phyloP scores from a whole-genome alignment of 345 rosid species.

The Sapria himalayana region DNA sequence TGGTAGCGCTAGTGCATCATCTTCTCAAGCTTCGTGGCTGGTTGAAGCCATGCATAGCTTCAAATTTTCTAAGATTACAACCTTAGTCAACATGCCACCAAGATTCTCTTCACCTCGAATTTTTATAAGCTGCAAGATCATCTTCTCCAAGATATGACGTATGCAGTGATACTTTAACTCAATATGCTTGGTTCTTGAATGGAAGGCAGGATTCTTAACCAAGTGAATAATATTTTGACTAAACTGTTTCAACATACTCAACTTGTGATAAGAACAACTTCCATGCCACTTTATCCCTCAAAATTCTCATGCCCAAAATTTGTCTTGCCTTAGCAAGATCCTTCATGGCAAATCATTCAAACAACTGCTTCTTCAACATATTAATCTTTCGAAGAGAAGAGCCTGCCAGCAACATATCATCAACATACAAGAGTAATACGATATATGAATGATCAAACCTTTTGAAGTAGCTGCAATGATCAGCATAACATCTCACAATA shows the following conservation, averaged over 20 bases:
- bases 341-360: background rate
- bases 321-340: background rate
- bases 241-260: background rate
- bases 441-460: background rate
- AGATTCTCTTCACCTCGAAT: background rate
- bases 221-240: background rate
- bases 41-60: no score
- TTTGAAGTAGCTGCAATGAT: background rate
- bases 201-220: background rate
- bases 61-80: no score
- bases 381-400: background rate
- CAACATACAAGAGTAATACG: background rate
- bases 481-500: background rate
- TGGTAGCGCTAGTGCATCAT: no score
- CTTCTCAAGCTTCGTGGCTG: no score
- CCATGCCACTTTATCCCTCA: background rate
- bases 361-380: background rate
- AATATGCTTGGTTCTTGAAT: background rate
- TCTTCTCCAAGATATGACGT: background rate
- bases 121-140: background rate
- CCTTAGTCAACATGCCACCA: background rate
- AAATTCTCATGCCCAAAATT: background rate
- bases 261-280: background rate
- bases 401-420: background rate
- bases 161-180: background rate